Evolutionary conservation across 2,329 filamentous ascomycete species (phyloP).

Genomic region (Fusarium hostae): DNA sequence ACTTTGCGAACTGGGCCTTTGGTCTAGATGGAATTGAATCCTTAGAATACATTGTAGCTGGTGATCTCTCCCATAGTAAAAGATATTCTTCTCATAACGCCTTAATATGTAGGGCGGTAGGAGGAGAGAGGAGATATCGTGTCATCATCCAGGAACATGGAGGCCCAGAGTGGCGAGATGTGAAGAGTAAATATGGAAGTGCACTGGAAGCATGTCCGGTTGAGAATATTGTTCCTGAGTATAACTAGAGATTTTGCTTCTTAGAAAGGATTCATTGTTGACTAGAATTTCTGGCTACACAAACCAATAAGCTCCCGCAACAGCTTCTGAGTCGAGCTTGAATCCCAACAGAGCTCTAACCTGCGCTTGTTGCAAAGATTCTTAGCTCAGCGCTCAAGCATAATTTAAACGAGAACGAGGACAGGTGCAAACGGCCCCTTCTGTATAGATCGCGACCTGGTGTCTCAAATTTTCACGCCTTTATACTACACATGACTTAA

Average conservation of each 20-base stretch:
- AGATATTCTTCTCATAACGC: background rate
- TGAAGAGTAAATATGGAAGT: background rate
- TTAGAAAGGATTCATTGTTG: background rate
- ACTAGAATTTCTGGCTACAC: background rate
- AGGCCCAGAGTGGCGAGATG: background rate
- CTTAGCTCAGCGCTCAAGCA: background rate
- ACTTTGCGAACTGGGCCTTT: background rate
- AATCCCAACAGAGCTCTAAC: background rate
- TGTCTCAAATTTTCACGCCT: background rate
- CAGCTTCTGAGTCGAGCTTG: background rate
- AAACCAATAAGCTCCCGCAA: fast-evolving
- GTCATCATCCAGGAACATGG: background rate
- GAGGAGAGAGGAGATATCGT: background rate
- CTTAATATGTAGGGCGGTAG: background rate
- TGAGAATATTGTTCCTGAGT: background rate
- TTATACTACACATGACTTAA: too few relatives aligned
- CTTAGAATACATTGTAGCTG: background rate
- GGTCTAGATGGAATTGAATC: background rate
- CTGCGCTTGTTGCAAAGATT: background rate
- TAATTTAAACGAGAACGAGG: background rate
- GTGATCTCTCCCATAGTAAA: fast-evolving
- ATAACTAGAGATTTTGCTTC: background rate
- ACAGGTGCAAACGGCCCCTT: fast-evolving
- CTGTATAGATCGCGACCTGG: background rate
- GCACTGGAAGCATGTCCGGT: background rate